These are phyloP conservation scores for Candida incommunis DNA, from an alignment of 805 yeast species.

Conservation along the genomic window DNA sequence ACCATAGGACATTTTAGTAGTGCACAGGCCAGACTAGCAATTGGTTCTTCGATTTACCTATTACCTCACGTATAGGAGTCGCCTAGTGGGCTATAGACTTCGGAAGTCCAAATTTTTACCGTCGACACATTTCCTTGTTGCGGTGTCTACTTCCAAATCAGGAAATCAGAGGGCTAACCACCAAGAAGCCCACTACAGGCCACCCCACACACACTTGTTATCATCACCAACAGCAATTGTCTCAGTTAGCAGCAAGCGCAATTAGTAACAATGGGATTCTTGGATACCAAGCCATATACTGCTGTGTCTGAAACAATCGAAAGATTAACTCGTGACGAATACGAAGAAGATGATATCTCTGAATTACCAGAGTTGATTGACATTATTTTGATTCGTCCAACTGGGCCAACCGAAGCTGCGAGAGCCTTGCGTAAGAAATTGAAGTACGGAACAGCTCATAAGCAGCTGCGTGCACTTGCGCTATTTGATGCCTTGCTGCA, in stretches of 20 bases:
- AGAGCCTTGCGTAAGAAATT: conserved; percentile 78
- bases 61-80: too few relatives aligned
- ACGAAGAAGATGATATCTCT: conserved; percentile 24
- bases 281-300: conserved; percentile 28
- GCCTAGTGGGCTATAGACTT: too few relatives aligned
- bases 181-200: not conserved
- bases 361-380: conserved; percentile 47
- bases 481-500: conserved; percentile 46
- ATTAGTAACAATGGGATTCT: conserved; percentile 21
- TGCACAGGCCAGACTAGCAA: too few relatives aligned
- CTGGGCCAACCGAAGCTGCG: conserved; percentile 65
- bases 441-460: conserved; percentile 61
- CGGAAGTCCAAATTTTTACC: too few relatives aligned
- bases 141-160: too few relatives aligned
- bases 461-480: conserved; percentile 58
- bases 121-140: too few relatives aligned
- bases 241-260: not conserved
- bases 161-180: too few relatives aligned
- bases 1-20: too few relatives aligned
- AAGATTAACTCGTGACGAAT: conserved; percentile 19
- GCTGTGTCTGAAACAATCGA: conserved; percentile 28
- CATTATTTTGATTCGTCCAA: conserved; percentile 28
- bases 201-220: not conserved
- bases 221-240: not conserved
- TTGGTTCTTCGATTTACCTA: too few relatives aligned